Evolutionary conservation across 495 filamentous ascomycete species (phyloP).

Genomic region (Hapsidospora chrysogenum): DNA sequence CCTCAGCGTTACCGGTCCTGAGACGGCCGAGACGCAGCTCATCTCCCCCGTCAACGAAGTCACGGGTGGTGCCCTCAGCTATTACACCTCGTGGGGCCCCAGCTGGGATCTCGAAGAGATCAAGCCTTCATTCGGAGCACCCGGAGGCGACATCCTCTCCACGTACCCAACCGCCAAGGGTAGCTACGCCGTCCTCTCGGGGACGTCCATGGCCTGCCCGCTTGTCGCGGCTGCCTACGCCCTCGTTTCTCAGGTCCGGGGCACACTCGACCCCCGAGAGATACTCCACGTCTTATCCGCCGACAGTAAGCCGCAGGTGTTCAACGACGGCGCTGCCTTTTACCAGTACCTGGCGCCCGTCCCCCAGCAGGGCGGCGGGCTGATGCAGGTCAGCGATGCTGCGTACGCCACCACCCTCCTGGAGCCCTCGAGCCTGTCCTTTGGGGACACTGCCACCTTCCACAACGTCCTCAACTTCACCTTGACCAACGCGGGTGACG

Average conservation of each 20-base stretch:
- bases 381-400: slow-evolving; percentile 38
- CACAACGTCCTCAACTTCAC: slow-evolving; percentile 26
- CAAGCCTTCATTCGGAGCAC: slow-evolving; percentile 34
- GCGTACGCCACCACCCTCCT: slow-evolving; percentile 35
- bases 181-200: slow-evolving; percentile 35
- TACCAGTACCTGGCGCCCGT: slow-evolving; percentile 32
- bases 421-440: slow-evolving; percentile 34
- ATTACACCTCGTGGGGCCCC: slow-evolving; percentile 39
- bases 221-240: slow-evolving; percentile 36
- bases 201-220: slow-evolving; percentile 45
- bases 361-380: slow-evolving; percentile 37
- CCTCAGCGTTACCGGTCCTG: slow-evolving; percentile 24
- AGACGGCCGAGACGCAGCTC: slow-evolving; percentile 17
- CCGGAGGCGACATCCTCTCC: slow-evolving; percentile 38
- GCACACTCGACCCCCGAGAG: slow-evolving; percentile 27
- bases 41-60: slow-evolving; percentile 17
- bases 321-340: slow-evolving; percentile 25
- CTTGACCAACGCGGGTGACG: slow-evolving; percentile 32
- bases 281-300: slow-evolving; percentile 28
- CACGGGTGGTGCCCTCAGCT: slow-evolving; percentile 27
- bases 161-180: slow-evolving; percentile 35
- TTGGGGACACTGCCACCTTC: slow-evolving; percentile 41
- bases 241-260: slow-evolving; percentile 30
- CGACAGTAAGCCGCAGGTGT: slow-evolving; percentile 25
- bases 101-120: slow-evolving; percentile 36